Evolutionary conservation across 2,329 filamentous ascomycete genomes (phyloP), one percentile per base, ranked within the genome.

Genomic region (Nigrospora osmanthi): DNA sequence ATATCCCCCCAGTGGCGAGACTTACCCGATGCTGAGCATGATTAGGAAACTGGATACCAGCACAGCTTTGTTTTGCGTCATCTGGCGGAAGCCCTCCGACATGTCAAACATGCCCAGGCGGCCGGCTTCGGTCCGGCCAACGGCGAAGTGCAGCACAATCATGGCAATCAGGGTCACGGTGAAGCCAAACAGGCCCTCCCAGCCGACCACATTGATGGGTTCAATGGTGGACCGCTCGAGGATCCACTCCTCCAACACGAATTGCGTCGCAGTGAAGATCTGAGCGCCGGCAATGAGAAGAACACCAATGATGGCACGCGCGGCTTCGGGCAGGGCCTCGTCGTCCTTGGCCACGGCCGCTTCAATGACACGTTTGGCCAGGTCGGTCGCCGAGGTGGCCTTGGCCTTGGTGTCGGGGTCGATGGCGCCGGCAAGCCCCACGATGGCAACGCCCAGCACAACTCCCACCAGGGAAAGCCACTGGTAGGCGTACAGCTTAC

Each of bases 21-120:
- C 80, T 61, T 79, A 94, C 86, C 91, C 91, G 57, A 98, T 98
- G 58, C 89, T 95, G 54, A 98, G 77, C 93, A 98, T 98, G 62
- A 97, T 97, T 47, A 95, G 65, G 9, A 97, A 44, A 52, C 89
- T 95, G 17, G 87, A 87, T 3, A 90, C 55, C 30, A 83, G 78
- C 48, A 98, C 82, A 14, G 78, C 69, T 43, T 71, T 77, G 64
- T 90, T 82, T 33, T 81, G 71, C 11, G 80, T 81, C 66, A 98
- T 81, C 66, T 97, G 81, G 50, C 80, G 79, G 73, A 89, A 85
- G 13, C 89, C 91, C 62, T 96, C 90, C 5, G 74, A 79, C 52
- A 90, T 83, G 64, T 98, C 93, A 64, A 97, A 98, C 61, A 90
- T 90, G 36, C 93, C 91, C 57, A 85, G 78, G 47, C 71, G 73